Conservation (phyloP, 805 yeast genomes). For the Phaffomyces thermotolerans region DNA sequence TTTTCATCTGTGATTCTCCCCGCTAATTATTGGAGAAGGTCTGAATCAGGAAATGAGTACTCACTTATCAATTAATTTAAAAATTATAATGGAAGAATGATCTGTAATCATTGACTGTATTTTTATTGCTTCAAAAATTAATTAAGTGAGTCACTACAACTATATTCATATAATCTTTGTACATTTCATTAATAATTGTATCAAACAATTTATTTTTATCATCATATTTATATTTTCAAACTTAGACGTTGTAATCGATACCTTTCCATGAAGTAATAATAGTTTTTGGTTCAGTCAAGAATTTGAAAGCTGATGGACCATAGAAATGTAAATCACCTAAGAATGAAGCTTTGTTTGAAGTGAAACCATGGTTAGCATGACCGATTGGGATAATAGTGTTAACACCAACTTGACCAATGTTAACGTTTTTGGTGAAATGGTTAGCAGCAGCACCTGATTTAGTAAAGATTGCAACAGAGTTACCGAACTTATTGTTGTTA, state of each 20-base stretch:
- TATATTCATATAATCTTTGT: background rate
- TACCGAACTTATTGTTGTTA: slow-evolving; percentile 55
- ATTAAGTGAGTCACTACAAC: no score
- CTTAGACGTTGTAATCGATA: slow-evolving; percentile 15
- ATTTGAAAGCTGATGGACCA: slow-evolving; percentile 66
- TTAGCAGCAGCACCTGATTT: slow-evolving; percentile 62
- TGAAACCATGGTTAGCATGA: slow-evolving; percentile 74
- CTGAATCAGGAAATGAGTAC: no score
- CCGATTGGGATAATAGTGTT: slow-evolving; percentile 80
- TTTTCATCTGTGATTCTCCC: no score
- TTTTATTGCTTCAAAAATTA: no score
- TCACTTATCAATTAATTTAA: no score
- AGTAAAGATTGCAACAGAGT: slow-evolving; percentile 68
- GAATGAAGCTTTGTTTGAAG: slow-evolving; percentile 73
- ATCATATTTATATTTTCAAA: background rate
- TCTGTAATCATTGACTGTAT: no score
- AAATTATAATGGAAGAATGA: no score
- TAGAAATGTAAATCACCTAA: slow-evolving; percentile 76
- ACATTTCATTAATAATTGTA: background rate
- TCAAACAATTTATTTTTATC: background rate
- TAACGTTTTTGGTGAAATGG: slow-evolving; percentile 56
- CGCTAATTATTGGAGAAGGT: no score
- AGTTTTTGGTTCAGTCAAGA: slow-evolving; percentile 72
- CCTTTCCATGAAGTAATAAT: slow-evolving; percentile 61
- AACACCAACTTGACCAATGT: slow-evolving; percentile 72